These are phyloP conservation scores for Leishmania tarentolae DNA, from an alignment of 208 protist genomes.

Conservation along the genomic window DNA sequence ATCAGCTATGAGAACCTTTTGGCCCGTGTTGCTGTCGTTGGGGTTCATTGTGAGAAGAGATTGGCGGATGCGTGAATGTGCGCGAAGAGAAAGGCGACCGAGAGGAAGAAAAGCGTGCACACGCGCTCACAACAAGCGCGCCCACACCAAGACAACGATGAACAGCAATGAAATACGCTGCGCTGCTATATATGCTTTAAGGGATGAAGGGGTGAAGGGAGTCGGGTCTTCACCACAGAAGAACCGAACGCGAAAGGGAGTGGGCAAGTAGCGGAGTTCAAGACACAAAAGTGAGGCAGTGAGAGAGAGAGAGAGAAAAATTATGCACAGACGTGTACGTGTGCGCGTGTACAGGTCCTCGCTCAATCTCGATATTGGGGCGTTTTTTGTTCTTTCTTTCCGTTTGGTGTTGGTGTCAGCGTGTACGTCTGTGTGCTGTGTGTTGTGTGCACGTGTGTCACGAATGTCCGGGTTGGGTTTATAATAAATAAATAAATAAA, in stretches of 20 bases:
- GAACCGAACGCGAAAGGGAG: neutral
- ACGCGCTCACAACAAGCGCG: neutral
- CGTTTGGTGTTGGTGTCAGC: neutral
- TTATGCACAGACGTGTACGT: conserved; percentile 10
- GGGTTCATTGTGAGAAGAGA: conserved; percentile 16
- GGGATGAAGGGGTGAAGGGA: no score
- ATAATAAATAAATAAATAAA: no score
- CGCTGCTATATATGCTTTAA: neutral
- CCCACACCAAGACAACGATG: neutral
- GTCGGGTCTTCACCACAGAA: neutral
- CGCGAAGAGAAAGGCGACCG: neutral
- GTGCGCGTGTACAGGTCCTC: neutral
- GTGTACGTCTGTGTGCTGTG: neutral
- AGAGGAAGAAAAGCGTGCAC: neutral
- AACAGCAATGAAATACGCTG: neutral
- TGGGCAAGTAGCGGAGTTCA: no score
- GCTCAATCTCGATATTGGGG: neutral
- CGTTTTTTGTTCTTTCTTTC: neutral
- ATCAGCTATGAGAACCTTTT: conserved; percentile 77
- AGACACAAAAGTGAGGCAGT: neutral
- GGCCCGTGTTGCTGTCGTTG: conserved; percentile 38
- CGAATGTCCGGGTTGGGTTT: neutral
- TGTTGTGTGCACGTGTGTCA: neutral
- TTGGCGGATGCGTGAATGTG: neutral
- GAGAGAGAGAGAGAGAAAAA: neutral